phyloP scores from a whole-genome alignment of 306 rosid species.

The Calophaca sinica region DNA sequence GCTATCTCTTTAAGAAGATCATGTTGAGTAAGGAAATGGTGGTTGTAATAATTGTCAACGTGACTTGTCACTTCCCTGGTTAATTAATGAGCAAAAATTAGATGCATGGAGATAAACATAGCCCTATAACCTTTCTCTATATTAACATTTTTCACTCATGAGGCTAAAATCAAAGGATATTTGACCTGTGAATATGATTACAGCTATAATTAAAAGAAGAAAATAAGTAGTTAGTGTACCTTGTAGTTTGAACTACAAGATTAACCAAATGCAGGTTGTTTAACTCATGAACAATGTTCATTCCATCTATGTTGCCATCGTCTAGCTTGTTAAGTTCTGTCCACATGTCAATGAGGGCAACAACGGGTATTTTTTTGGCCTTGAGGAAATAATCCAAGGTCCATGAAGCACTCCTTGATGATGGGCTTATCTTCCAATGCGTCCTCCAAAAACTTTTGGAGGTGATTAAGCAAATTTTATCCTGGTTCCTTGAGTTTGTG shows the following conservation, averaged over 20 bases:
- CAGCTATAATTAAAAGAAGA: background rate
- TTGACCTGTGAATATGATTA: no score
- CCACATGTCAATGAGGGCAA: constrained; percentile 63
- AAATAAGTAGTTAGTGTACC: constrained; percentile 46
- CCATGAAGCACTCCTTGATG: constrained; percentile 63
- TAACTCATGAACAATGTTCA: constrained; percentile 28
- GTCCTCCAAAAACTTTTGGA: constrained; percentile 48
- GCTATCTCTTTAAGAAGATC: constrained; percentile 68
- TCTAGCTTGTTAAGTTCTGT: constrained; percentile 50
- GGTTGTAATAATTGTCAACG: constrained; percentile 49
- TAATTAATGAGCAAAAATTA: background rate
- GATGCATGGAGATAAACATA: background rate
- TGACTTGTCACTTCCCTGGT: constrained; percentile 56
- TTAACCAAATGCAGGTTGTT: constrained; percentile 34
- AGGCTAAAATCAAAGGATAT: no score
- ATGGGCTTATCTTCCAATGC: constrained; percentile 36
- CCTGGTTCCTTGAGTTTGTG: no score
- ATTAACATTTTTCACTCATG: background rate
- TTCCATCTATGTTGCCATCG: constrained; percentile 16
- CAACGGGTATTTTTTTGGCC: constrained; percentile 55
- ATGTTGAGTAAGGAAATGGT: constrained; percentile 57
- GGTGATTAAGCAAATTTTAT: constrained; percentile 47
- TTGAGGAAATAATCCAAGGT: constrained; percentile 66
- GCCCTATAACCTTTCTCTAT: background rate
- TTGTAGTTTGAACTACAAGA: constrained; percentile 45